Conservation (phyloP, 768 basidiomycete genomes). For the Sarcodon aspratus region DNA sequence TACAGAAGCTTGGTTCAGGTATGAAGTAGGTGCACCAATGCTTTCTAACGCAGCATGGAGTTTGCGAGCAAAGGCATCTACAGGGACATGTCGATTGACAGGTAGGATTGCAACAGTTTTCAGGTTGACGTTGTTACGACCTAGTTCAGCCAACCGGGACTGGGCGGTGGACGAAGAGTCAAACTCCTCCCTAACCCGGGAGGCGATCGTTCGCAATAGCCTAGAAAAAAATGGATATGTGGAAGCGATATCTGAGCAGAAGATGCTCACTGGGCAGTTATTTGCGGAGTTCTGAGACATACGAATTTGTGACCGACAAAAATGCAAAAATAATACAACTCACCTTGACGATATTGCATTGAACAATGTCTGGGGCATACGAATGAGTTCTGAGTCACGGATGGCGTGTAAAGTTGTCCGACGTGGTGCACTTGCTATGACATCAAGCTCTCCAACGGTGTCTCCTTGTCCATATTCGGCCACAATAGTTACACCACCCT, state of each 20-base stretch:
- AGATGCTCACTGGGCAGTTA: conserved; percentile 61
- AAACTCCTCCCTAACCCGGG: conserved; percentile 78
- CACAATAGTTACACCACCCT: conserved; percentile 67
- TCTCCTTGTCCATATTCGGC: conserved; percentile 97
- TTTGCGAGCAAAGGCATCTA: conserved; percentile 83
- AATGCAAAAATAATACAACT: conserved; percentile 8
- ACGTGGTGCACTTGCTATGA: conserved; percentile 83
- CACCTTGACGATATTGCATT: conserved; percentile 90
- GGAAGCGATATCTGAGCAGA: neutral
- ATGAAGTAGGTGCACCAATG: conserved; percentile 88
- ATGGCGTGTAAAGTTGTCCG: conserved; percentile 94
- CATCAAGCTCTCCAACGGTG: conserved; percentile 94
- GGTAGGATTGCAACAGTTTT: conserved; percentile 94
- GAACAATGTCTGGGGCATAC: conserved; percentile 96
- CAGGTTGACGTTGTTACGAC: conserved; percentile 75
- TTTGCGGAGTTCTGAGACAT: conserved; percentile 62
- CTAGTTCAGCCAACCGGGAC: conserved; percentile 46
- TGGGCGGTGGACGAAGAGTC: conserved; percentile 45
- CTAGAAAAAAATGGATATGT: conserved; percentile 20
- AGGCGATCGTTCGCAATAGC: conserved; percentile 81
- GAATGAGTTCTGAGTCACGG: conserved; percentile 91
- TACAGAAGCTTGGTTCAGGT: conserved; percentile 88
- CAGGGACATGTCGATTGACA: conserved; percentile 75
- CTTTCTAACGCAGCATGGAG: conserved; percentile 81
- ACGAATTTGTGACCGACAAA: neutral